Base-by-base conservation (phyloP, 2,329 filamentous ascomycete genomes). In the Aspergillus piperis region DNA sequence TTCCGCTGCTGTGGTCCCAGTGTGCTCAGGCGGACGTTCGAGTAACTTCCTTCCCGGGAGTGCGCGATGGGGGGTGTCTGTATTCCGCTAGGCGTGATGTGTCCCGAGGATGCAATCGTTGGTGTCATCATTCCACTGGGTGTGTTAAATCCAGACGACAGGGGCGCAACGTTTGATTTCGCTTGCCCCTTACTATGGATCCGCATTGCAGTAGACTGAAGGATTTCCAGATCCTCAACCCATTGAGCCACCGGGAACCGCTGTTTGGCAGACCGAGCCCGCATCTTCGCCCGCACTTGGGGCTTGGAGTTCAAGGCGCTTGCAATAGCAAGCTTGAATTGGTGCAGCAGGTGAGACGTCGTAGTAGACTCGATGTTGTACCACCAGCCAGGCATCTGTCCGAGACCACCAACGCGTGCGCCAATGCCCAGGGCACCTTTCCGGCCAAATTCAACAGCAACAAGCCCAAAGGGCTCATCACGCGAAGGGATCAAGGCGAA, bases 311-410 rank as follows among this genome's bases (percentile, higher is more conserved):
- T 82, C 57, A 89, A 71, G 1, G 87, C 87, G 54, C 81, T 81
- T n/a, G 84, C 76, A 62, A 89, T 88, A 11, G 87, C 85, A 64
- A 81, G 79, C 71, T 85, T 86, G 78, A 89, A 89, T 69, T 89
- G 87, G 49, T 84, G 82, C 57, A 89, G 78, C 47, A 88, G 75
- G 75, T 89, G 87, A 47, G 81, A 81, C 0, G 86, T 87, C 1
- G 84, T 84, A 5, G 82, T 86, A 0, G 85, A 88, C 70, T 89
- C 87, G 58, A 89, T 84, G 0, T 87, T 88, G 71, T 85, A 89
- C 87, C 87, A 89, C 83, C 86, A 89, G 23, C 87, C 87, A 19
- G 87, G 87, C 86, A 89, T 89, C 69, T 88, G 84, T n/a, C 87
- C 86, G 21, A 89, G 79, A 57, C 87, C 87, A 65, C 87, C 87